These are phyloP conservation scores for Fusarium hainanense DNA, from an alignment of 2,329 filamentous ascomycete species.

Conservation along the genomic window DNA sequence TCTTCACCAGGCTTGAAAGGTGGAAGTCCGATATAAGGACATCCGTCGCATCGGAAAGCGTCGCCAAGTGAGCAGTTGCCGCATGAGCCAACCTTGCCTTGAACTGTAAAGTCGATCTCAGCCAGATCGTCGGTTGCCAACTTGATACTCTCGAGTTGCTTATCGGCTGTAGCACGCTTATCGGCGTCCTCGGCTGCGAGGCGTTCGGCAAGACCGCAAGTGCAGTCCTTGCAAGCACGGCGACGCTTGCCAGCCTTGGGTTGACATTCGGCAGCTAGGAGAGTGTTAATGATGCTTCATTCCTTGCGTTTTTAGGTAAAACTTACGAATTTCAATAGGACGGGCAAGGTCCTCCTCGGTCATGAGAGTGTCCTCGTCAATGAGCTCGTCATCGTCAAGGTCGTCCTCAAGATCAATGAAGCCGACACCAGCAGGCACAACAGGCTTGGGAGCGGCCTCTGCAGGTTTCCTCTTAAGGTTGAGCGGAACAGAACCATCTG, in stretches of 20 bases:
- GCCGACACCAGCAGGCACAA: constrained; percentile 68
- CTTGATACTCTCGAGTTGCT: constrained; percentile 76
- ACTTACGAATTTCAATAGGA: constrained; percentile 84
- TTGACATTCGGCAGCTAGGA: constrained; percentile 80
- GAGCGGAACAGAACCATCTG: constrained; percentile 43
- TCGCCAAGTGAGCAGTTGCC: constrained; percentile 94
- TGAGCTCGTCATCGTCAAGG: constrained; percentile 80
- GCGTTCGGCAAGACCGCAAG: constrained; percentile 88
- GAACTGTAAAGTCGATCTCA: constrained; percentile 96
- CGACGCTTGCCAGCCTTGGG: constrained; percentile 90
- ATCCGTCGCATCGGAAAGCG: constrained; percentile 79
- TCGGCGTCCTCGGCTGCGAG: constrained; percentile 86
- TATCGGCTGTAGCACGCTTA: constrained; percentile 72
- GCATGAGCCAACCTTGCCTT: constrained; percentile 95
- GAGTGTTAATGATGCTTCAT: constrained; percentile 7
- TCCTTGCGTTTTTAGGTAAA: neutral
- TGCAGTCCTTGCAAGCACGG: constrained; percentile 97
- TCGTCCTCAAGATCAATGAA: constrained; percentile 77
- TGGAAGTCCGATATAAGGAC: constrained; percentile 89
- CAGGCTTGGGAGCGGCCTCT: constrained; percentile 54
- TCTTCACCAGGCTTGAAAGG: constrained; percentile 98
- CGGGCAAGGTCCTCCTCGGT: constrained; percentile 85
- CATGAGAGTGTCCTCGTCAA: constrained; percentile 90
- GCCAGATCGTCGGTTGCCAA: constrained; percentile 79
- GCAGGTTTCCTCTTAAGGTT: constrained; percentile 58